Base-by-base conservation (phyloP, 2,329 filamentous ascomycete species). In the Xylariales sp. region DNA sequence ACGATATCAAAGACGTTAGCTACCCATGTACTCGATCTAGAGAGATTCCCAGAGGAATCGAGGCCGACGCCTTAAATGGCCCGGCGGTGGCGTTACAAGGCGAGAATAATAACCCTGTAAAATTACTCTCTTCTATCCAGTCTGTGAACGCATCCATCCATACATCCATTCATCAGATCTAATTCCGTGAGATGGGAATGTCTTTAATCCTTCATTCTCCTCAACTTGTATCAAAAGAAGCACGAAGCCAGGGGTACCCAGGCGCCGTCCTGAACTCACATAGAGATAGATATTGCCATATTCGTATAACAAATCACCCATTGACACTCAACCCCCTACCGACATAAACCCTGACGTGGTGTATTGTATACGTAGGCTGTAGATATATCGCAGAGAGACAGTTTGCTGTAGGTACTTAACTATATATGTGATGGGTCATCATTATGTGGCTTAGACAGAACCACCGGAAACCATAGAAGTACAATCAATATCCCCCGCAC, bases 61-160 rank as follows among this genome's bases (percentile, higher is more conserved):
- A 63, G 57, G 60, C 46, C 41, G 36, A 18, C 23, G 1, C 23
- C 23, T 23, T 6, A 60, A 62, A 58, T 39, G 30, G 48, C 67
- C 69, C 63, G 64, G 69, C 67, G 65, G 69, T 59, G 69, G 73
- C 71, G 72, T 75, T 74, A 36, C 49, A 55, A 23, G 62, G 30
- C 54, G 16, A 41, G 28, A 46, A 57, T 57, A 53, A 67, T 58
- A 64, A 69, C 36, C 50, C 30, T 23, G 57, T 45, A 10, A 54
- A 64, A 54, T 54, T 30, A 18, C 39, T 23, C 6, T 18, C 23
- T 34, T n/a, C 6, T 34, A 50, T 46, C 34, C 16, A 50, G 9
- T 49, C 18, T 3, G 23, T 50, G 10, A n/a, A 34, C 10, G 39
- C 39, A 41, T 41, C 5, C 36, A 39, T 39, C 9, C 39, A 41